Conservation (phyloP, 169 alveolate species). For the Babesia ovata region DNA sequence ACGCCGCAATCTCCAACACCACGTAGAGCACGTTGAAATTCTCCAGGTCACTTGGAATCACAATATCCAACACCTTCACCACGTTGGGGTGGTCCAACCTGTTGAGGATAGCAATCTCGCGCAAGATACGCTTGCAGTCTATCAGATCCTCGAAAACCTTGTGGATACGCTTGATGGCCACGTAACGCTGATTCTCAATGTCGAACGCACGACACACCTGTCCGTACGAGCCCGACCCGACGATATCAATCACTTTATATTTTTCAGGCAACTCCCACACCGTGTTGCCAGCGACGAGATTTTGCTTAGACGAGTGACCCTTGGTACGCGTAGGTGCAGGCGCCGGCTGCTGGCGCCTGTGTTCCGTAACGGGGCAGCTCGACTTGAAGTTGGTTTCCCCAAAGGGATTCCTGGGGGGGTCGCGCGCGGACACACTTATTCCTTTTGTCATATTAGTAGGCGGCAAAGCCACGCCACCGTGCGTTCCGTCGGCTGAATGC, state of each 20-base stretch:
- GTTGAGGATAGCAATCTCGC: slow-evolving; percentile 93
- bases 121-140: slow-evolving; percentile 94
- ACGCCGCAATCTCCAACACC: slow-evolving; percentile 96
- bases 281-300: neutral
- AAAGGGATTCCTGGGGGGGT: slow-evolving; percentile 10
- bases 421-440: slow-evolving; percentile 23
- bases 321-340: slow-evolving; percentile 11
- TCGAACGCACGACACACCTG: slow-evolving; percentile 89
- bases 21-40: slow-evolving; percentile 93
- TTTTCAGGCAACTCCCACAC: slow-evolving; percentile 80
- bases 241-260: slow-evolving; percentile 85
- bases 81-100: slow-evolving; percentile 90
- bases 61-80: slow-evolving; percentile 88
- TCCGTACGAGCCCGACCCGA: slow-evolving; percentile 94
- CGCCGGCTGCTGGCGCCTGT: slow-evolving; percentile 12
- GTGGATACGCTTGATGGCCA: slow-evolving; percentile 94
- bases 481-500: neutral
- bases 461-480: neutral
- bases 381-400: neutral
- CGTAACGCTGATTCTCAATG: slow-evolving; percentile 79
- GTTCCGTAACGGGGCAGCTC: slow-evolving; percentile 10
- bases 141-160: slow-evolving; percentile 94
- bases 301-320: neutral
- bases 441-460: neutral
- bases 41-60: slow-evolving; percentile 88